Conservation (phyloP, 805 yeast species). For the Tetrapisispora nanseiensis region DNA sequence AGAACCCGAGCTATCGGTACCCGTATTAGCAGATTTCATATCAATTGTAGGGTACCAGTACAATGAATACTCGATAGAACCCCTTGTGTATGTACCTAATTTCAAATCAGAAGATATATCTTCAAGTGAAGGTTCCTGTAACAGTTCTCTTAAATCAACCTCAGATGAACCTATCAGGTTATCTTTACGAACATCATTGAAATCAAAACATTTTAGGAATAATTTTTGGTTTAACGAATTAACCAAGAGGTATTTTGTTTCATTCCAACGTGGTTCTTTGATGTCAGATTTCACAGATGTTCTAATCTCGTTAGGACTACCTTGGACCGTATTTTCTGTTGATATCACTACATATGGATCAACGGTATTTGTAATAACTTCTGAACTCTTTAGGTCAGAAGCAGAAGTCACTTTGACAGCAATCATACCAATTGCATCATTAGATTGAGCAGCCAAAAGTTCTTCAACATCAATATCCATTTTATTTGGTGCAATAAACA, state of each 20-base stretch:
- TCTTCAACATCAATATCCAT: constrained; percentile 68
- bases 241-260: constrained; percentile 51
- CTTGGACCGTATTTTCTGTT: constrained; percentile 35
- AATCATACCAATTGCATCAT: constrained; percentile 62
- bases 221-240: constrained; percentile 48
- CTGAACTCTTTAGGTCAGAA: constrained; percentile 36
- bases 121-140: constrained; percentile 38
- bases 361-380: constrained; percentile 33
- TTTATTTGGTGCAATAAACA: constrained; percentile 76
- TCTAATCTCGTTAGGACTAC: constrained; percentile 33
- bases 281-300: constrained; percentile 51
- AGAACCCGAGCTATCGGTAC: constrained; percentile 14
- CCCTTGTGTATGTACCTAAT: constrained; percentile 41
- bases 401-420: constrained; percentile 54
- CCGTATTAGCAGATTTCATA: constrained; percentile 13
- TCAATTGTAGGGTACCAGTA: constrained; percentile 32
- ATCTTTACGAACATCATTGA: constrained; percentile 48
- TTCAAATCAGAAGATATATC: constrained; percentile 22
- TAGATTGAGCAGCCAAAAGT: constrained; percentile 49
- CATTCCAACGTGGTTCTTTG: constrained; percentile 56
- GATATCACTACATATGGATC: constrained; percentile 51
- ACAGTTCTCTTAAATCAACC: constrained; percentile 48
- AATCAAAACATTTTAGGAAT: constrained; percentile 44
- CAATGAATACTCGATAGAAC: constrained; percentile 48
- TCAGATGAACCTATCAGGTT: constrained; percentile 40